Evolutionary conservation across 495 filamentous ascomycete genomes (phyloP).

Genomic region (Penicillium steckii): DNA sequence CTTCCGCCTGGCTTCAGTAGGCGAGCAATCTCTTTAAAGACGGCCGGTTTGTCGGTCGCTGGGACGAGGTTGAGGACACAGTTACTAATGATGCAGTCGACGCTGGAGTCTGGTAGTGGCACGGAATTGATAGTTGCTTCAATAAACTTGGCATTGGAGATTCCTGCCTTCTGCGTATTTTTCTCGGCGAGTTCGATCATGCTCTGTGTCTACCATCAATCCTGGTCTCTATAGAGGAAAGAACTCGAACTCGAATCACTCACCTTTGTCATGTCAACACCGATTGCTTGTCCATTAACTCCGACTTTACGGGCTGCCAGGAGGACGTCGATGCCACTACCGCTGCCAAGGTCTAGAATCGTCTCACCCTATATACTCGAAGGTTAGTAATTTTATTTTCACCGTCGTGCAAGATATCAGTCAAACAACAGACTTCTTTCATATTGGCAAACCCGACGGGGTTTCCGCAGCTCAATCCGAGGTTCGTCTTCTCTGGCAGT

Average conservation of each 20-base stretch:
- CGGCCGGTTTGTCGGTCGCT: conserved; percentile 50
- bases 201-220: conserved; percentile 36
- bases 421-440: conserved; percentile 34
- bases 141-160: conserved; percentile 51
- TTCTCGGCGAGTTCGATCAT: conserved; percentile 54
- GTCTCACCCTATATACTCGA: conserved; percentile 52
- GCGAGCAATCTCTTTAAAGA: conserved; percentile 61
- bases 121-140: conserved; percentile 54
- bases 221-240: conserved; percentile 2
- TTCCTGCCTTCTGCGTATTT: conserved; percentile 39
- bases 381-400: conserved; percentile 5
- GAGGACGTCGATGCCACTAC: conserved; percentile 65
- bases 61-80: conserved; percentile 69
- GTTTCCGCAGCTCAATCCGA: conserved; percentile 69
- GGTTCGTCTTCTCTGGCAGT: conserved; percentile 57
- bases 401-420: conserved; percentile 3
- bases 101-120: conserved; percentile 37
- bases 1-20: conserved; percentile 60
- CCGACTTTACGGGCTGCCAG: conserved; percentile 59
- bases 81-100: conserved; percentile 62
- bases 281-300: conserved; percentile 51
- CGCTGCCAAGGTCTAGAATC: conserved; percentile 61
- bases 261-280: conserved; percentile 67
- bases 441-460: conserved; percentile 56
- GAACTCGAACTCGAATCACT: conserved; percentile 6